These are phyloP conservation scores for Chenopodium suecicum DNA, from an alignment of 148 eudicot species.

Conservation along the genomic window DNA sequence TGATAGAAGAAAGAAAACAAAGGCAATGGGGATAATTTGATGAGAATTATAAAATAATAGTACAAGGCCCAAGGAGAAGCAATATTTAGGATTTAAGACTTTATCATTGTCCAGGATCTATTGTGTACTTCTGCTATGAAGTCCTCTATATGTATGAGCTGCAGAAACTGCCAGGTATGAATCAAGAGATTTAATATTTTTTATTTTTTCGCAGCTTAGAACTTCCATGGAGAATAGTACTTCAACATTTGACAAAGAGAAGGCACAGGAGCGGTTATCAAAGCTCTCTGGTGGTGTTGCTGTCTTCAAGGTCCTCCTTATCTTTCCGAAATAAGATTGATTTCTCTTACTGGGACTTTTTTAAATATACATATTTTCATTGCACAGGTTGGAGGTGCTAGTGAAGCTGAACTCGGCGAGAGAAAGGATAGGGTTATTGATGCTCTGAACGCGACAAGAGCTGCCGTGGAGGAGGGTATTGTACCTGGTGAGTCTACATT, in stretches of 20 bases:
- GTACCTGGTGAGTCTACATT: constrained; percentile 59
- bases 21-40: not conserved
- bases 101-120: not conserved
- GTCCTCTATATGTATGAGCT: not conserved
- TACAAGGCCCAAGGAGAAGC: not conserved
- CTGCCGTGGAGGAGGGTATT: constrained; percentile 94
- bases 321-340: not conserved
- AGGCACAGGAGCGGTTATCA: constrained; percentile 73
- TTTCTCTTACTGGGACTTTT: not conserved
- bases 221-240: constrained; percentile 63
- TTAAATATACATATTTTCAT: not conserved
- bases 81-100: not conserved
- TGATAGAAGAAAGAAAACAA: not conserved
- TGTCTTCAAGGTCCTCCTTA: constrained; percentile 67
- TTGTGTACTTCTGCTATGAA: not conserved
- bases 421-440: constrained; percentile 94
- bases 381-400: constrained; percentile 77
- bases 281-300: constrained; percentile 92
- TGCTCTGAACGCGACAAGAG: constrained; percentile 93
- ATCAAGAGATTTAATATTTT: constrained; percentile 10
- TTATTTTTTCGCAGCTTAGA: constrained; percentile 56
- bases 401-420: constrained; percentile 93
- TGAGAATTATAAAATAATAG: not conserved
- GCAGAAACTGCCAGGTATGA: not conserved
- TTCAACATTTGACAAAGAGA: constrained; percentile 88